Percentiles rank a stretch among this genome's conserved stretches.
Conservation (phyloP, 2,329 filamentous ascomycete genomes). For the Sporothrix globosa region DNA sequence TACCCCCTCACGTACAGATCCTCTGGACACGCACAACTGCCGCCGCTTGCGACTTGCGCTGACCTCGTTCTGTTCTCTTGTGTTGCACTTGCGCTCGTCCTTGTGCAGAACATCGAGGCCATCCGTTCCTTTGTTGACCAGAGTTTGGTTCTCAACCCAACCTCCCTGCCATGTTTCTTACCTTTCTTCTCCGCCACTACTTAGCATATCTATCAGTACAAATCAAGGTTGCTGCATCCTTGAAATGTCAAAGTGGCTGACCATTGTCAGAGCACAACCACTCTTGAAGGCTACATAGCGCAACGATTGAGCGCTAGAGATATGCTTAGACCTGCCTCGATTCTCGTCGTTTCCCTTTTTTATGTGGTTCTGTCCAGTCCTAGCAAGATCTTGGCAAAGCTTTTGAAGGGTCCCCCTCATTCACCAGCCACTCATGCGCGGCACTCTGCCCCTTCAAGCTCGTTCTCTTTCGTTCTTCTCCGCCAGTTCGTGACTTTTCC, state of each 20-base stretch:
- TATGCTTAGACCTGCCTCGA: not conserved
- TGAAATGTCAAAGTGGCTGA: slow-evolving; percentile 5
- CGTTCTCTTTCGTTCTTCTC: slow-evolving; percentile 4
- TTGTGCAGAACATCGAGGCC: slow-evolving; percentile 9
- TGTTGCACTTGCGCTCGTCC: slow-evolving; percentile 14
- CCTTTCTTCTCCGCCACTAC: not conserved
- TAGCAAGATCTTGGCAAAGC: not conserved
- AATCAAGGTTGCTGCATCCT: slow-evolving; percentile 2
- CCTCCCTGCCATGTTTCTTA: not conserved
- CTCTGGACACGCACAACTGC: not conserved
- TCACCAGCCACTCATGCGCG: slow-evolving; percentile 3
- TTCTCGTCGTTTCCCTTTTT: not conserved
- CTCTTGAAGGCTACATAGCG: not conserved
- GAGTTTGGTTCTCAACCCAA: slow-evolving; percentile 9
- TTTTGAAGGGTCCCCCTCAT: not conserved
- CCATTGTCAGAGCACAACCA: slow-evolving; percentile 2
- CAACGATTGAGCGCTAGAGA: not conserved
- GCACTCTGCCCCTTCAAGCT: not conserved
- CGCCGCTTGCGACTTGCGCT: not conserved
- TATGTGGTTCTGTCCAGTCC: slow-evolving; percentile 5
- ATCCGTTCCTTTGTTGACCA: slow-evolving; percentile 16
- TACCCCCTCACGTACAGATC: too few relatives aligned
- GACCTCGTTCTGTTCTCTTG: not conserved
- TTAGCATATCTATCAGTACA: not conserved
- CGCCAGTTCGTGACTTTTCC: slow-evolving; percentile 20